A percentile compares a stretch with the other conserved stretches of the same genome.
Evolutionary conservation across 1,284 basidiomycete species (phyloP).

Genomic region (Tausonia pullulans): DNA sequence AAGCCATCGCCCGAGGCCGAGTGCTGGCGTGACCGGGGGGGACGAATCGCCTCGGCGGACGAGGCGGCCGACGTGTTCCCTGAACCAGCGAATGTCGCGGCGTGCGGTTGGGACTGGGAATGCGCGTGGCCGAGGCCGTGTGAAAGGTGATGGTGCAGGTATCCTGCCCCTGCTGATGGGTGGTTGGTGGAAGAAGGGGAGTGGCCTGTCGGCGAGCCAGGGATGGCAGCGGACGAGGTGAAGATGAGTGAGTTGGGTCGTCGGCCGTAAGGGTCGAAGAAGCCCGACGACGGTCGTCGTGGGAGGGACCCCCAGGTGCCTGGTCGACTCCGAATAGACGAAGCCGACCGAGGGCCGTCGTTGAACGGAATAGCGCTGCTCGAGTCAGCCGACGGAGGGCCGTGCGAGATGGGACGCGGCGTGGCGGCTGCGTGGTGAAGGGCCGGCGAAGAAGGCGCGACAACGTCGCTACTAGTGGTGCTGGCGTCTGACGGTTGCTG

Average conservation of each 20-base stretch:
- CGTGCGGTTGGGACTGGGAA: not conserved
- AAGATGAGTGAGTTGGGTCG: slow-evolving; percentile 16
- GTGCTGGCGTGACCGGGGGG: slow-evolving; percentile 8
- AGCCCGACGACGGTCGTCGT: slow-evolving; percentile 16
- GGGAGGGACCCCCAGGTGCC: not conserved
- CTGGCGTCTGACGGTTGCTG: too few relatives aligned
- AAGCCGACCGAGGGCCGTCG: not conserved
- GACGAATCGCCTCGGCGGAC: slow-evolving; percentile 10
- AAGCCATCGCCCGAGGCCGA: slow-evolving; percentile 11
- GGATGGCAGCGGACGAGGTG: slow-evolving; percentile 1
- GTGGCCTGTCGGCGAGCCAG: too few relatives aligned
- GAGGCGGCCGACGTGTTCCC: not conserved
- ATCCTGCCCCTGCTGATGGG: too few relatives aligned
- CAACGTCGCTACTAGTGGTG: too few relatives aligned
- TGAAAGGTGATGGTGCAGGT: too few relatives aligned
- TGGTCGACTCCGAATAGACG: not conserved
- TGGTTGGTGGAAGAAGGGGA: not conserved
- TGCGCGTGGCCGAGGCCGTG: not conserved
- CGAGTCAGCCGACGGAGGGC: not conserved
- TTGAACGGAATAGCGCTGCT: not conserved
- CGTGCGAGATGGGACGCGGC: not conserved
- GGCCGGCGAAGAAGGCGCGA: too few relatives aligned
- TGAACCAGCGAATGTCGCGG: not conserved
- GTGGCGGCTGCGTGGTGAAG: not conserved
- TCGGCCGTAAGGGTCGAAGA: slow-evolving; percentile 16